Evolutionary conservation across 2,329 filamentous ascomycete genomes (phyloP).

Genomic region (Metarhizium anisopliae): DNA sequence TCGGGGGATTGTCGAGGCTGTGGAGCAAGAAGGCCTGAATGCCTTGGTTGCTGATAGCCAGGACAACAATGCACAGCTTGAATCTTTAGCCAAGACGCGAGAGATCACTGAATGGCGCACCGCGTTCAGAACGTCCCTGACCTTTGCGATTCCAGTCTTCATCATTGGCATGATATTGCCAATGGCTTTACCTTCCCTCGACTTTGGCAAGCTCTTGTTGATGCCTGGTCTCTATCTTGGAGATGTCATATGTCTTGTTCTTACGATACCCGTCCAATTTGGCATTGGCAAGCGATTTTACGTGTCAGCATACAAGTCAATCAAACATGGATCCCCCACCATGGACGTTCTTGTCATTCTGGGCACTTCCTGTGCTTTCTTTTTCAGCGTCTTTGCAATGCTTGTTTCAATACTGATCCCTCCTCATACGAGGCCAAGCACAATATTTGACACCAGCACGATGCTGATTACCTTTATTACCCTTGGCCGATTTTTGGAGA

Average conservation of each 20-base stretch:
- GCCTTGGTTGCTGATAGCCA: constrained; percentile 84
- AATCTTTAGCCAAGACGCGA: constrained; percentile 90
- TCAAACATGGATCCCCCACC: constrained; percentile 84
- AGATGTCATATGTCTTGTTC: constrained; percentile 70
- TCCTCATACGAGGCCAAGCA: constrained; percentile 73
- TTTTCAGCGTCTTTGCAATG: constrained; percentile 89
- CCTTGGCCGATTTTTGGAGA: constrained; percentile 84
- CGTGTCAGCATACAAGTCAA: constrained; percentile 80
- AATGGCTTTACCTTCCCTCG: constrained; percentile 67
- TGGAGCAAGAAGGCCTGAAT: constrained; percentile 80
- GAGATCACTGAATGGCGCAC: constrained; percentile 90
- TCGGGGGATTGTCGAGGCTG: constrained; percentile 68
- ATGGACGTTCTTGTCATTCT: constrained; percentile 97
- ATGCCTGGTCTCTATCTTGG: constrained; percentile 77
- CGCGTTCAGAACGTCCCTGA: constrained; percentile 68
- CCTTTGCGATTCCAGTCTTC: constrained; percentile 85
- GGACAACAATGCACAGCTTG: constrained; percentile 93
- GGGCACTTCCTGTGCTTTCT: constrained; percentile 90
- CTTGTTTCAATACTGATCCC: constrained; percentile 64
- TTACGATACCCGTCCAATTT: constrained; percentile 93
- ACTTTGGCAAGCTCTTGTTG: constrained; percentile 63
- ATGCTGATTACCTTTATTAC: constrained; percentile 98
- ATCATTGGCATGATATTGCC: constrained; percentile 89
- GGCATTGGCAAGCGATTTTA: constrained; percentile 95
- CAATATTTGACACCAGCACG: constrained; percentile 94